These are phyloP conservation scores for Brassica balearica DNA, from an alignment of 441 rosid genomes.

Conservation along the genomic window DNA sequence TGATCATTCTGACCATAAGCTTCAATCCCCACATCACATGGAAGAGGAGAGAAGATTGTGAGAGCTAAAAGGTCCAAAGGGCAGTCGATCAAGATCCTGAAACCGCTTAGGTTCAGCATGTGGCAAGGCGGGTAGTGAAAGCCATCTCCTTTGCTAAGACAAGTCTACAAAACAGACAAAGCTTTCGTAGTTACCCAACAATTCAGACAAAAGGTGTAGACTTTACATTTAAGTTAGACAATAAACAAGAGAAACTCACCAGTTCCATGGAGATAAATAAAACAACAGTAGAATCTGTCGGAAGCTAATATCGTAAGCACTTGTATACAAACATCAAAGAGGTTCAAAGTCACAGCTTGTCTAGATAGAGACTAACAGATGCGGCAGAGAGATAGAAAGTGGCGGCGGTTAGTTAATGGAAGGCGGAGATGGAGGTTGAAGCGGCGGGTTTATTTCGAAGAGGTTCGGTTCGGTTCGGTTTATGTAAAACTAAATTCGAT, in stretches of 20 bases:
- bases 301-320: not conserved
- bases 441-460: not conserved
- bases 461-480: not conserved
- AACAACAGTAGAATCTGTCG: not conserved
- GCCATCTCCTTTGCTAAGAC: conserved; percentile 81
- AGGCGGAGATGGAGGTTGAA: too few species aligned
- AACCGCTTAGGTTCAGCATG: conserved; percentile 66
- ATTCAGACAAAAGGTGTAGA: not conserved
- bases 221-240: not conserved
- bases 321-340: not conserved
- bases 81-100: conserved; percentile 77
- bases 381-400: not conserved
- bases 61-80: conserved; percentile 80
- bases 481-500: not conserved
- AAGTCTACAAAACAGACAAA: conserved; percentile 58
- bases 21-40: conserved; percentile 43
- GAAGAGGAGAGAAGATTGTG: conserved; percentile 68
- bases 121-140: conserved; percentile 75
- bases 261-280: conserved; percentile 49
- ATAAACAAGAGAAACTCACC: conserved; percentile 48
- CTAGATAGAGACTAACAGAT: not conserved
- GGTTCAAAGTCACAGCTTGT: conserved; percentile 9
- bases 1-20: conserved; percentile 31
- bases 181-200: conserved; percentile 10
- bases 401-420: conserved; percentile 6